Base-by-base conservation (phyloP, 345 rosid species). In the Moringa oleifera region DNA sequence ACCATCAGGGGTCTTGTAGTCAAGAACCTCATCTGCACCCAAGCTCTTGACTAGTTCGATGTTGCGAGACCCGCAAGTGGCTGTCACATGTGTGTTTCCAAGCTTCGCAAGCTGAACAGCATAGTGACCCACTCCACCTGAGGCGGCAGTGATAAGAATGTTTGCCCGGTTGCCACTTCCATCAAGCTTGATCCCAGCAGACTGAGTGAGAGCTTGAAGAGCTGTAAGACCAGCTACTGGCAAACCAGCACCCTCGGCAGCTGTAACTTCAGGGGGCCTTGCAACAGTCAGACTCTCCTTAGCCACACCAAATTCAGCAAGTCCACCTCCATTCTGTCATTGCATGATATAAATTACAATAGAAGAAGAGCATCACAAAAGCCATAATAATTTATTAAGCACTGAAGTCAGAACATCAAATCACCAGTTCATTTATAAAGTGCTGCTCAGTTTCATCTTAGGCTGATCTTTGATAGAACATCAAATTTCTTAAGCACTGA, bases 41-140 rank as follows among this genome's bases (percentile, higher is more conserved):
- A 87, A 74, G 58, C 89, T 83, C 75, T 75, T 87, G 49, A 85
- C 83, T 0, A 90, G 61, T 52, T 85, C 89, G 7, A 90, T 19
- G 81, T 90, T 87, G 25, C 90, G 77, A 0, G 81, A 83, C 11
- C 97, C 95, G 61, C 97, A 90, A 11, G 97, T 84, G 41, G 95
- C 95, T 0, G 97, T 87, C 69, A 87, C 95, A 23, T 87, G 87
- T 0, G 92, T 71, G 53, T 85, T 87, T 24, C 77, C 92, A n/a
- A 87, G 80, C 71, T 90, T 90, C 0, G 92, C 89, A 2, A 90
- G 65, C 59, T 90, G 95, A 65, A 87, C 89, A 0, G 90, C 86
- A 53, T 87, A 85, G 62, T 87, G 97, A 45, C 92, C 92, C 18
- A 90, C 95, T 0, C 97, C 97, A 25, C 97, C 95, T 0, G 95